A percentile compares a stretch with the other conserved stretches of the same genome.
Evolutionary conservation across 2,329 filamentous ascomycete genomes (phyloP).

Genomic region (Aspergillus tanneri): DNA sequence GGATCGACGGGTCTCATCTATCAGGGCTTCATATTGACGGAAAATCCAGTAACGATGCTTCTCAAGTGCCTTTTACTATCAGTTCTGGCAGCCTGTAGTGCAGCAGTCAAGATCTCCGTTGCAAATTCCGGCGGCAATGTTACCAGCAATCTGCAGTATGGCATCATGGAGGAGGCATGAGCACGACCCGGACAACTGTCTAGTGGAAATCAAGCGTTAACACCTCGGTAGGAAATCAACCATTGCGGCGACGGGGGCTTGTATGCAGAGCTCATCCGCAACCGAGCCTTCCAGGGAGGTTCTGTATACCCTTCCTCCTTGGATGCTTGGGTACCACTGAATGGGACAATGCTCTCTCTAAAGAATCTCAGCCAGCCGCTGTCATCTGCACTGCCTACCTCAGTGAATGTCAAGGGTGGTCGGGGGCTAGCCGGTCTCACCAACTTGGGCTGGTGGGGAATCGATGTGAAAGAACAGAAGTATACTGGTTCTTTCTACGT

Average conservation of each 20-base stretch:
- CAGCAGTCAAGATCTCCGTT: conserved; percentile 29
- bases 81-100: conserved; percentile 25
- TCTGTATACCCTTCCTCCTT: conserved; percentile 29
- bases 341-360: conserved; percentile 32
- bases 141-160: conserved; percentile 30
- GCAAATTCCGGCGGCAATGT: conserved; percentile 31
- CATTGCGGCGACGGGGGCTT: conserved; percentile 36
- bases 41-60: conserved; percentile 21
- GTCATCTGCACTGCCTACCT: conserved; percentile 47
- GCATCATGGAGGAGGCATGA: conserved; percentile 35
- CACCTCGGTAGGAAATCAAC: conserved; percentile 38
- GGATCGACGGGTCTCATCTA: conserved; percentile 11
- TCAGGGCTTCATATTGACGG: background rate
- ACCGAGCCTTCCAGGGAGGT: conserved; percentile 38
- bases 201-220: too few species aligned
- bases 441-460: conserved; percentile 55
- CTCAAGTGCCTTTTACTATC: conserved; percentile 25
- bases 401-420: conserved; percentile 43
- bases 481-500: conserved; percentile 55
- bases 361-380: conserved; percentile 43
- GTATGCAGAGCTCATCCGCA: conserved; percentile 37
- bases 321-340: conserved; percentile 34
- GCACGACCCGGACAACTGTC: too few species aligned
- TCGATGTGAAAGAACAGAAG: conserved; percentile 49
- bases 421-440: conserved; percentile 47